Percentiles rank a stretch among this genome's conserved stretches.
Conservation (phyloP, 805 yeast genomes). For the Groenewaldozyma salmanticensis region DNA sequence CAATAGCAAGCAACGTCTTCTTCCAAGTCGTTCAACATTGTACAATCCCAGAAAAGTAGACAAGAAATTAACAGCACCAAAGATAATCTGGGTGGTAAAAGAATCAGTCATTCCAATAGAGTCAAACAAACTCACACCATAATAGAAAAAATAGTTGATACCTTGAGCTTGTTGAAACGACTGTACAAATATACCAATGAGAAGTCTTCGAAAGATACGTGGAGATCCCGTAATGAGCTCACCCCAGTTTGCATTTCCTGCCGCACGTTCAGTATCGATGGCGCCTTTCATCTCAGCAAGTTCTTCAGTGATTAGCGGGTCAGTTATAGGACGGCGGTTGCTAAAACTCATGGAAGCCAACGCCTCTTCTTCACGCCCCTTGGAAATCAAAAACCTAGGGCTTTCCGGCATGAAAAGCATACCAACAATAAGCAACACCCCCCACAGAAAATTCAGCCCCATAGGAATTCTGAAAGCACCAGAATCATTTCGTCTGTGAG, state of each 20-base stretch:
- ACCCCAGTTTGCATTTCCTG: constrained; percentile 43
- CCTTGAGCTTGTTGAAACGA: constrained; percentile 56
- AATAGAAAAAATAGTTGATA: constrained; percentile 58
- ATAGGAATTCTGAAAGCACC: constrained; percentile 69
- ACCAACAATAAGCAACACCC: constrained; percentile 51
- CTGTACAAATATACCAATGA: constrained; percentile 38
- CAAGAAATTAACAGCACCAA: constrained; percentile 44
- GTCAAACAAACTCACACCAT: constrained; percentile 48
- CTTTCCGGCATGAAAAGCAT: constrained; percentile 63
- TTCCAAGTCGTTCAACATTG: constrained; percentile 43
- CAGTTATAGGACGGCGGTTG: constrained; percentile 24
- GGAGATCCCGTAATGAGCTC: constrained; percentile 45
- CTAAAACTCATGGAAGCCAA: constrained; percentile 44
- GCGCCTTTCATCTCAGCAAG: constrained; percentile 34
- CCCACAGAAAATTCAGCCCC: constrained; percentile 64
- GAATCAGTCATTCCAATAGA: constrained; percentile 38
- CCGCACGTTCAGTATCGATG: constrained; percentile 38
- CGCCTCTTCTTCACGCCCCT: constrained; percentile 49
- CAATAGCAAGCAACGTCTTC: constrained; percentile 36
- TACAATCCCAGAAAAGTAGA: constrained; percentile 41
- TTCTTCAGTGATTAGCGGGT: constrained; percentile 27
- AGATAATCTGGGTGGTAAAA: constrained; percentile 43
- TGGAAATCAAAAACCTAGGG: constrained; percentile 60
- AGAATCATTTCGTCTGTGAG: constrained; percentile 34
- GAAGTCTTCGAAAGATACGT: constrained; percentile 28